Evolutionary conservation across 1,284 basidiomycete species (phyloP).

Genomic region (Rhodotorula sp.): DNA sequence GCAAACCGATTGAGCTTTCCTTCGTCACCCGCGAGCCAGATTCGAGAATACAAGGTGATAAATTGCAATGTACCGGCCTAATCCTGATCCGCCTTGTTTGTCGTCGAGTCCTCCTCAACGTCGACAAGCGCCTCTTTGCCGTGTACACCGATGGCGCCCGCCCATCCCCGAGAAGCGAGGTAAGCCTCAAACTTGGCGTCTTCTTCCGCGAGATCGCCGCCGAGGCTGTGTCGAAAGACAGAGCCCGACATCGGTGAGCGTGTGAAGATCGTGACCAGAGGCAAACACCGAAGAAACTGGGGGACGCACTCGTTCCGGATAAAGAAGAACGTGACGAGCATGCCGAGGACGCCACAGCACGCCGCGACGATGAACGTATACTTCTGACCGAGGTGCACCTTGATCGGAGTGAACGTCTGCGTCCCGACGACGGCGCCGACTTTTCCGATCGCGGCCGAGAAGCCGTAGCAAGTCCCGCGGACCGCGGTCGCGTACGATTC

Average conservation of each 20-base stretch:
- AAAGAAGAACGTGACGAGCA: constrained; percentile 67
- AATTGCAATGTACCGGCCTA: no score
- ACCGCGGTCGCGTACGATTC: constrained; percentile 68
- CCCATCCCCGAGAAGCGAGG: constrained; percentile 64
- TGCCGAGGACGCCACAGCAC: constrained; percentile 63
- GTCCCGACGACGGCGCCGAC: constrained; percentile 73
- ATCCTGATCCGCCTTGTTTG: no score
- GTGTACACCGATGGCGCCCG: constrained; percentile 59
- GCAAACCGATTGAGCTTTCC: no score
- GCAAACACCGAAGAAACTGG: no score
- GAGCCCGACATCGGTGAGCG: no score
- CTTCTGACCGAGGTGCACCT: constrained; percentile 23
- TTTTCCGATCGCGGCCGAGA: constrained; percentile 67
- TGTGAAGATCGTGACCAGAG: background rate
- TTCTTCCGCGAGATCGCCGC: constrained; percentile 66
- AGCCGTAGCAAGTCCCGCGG: constrained; percentile 50
- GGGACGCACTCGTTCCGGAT: constrained; percentile 48
- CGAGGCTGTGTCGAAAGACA: constrained; percentile 41
- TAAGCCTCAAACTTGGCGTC: constrained; percentile 64
- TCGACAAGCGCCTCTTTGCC: constrained; percentile 29
- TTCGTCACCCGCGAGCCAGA: no score
- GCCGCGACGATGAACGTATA: constrained; percentile 72
- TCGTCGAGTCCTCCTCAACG: constrained; percentile 7
- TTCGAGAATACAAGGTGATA: no score
- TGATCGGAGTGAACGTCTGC: constrained; percentile 53